Evolutionary conservation across 192 early-diverging fungal genomes (phyloP).

Genomic region (Phycomyces nitens): DNA sequence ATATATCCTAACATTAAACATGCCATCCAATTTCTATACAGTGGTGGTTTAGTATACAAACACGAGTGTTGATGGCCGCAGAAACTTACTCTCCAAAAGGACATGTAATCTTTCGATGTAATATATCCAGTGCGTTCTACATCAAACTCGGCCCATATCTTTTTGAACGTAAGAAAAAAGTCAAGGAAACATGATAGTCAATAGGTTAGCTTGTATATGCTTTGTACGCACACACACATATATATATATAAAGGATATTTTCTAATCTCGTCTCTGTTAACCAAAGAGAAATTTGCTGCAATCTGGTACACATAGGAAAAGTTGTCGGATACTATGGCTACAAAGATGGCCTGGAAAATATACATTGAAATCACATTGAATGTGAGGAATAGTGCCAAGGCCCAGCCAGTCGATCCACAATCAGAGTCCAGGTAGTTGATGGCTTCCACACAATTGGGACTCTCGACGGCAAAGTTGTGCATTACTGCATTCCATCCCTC

Average conservation of each 20-base stretch:
- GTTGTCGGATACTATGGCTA: constrained; percentile 59
- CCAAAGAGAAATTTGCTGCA: constrained; percentile 50
- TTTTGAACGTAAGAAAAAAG: constrained; percentile 45
- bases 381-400: constrained; percentile 51
- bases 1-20: constrained; percentile 48
- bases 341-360: constrained; percentile 59
- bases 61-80: constrained; percentile 19
- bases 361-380: constrained; percentile 71
- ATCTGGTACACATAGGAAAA: constrained; percentile 64
- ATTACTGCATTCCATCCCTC: constrained; percentile 63
- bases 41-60: constrained; percentile 18
- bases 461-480: constrained; percentile 56
- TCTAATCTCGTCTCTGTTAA: constrained; percentile 58
- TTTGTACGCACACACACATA: not conserved
- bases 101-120: constrained; percentile 40
- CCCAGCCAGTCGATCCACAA: constrained; percentile 52
- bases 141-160: constrained; percentile 49
- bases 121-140: constrained; percentile 46
- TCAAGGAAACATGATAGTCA: constrained; percentile 15
- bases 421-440: constrained; percentile 49
- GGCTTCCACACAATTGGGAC: constrained; percentile 47
- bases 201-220: not conserved
- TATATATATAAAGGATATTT: constrained; percentile 40
- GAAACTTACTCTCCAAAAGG: constrained; percentile 47
- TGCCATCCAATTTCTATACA: constrained; percentile 45